Conservation (phyloP, 164 flowering plant genomes). For the Stephania cephalantha region DNA sequence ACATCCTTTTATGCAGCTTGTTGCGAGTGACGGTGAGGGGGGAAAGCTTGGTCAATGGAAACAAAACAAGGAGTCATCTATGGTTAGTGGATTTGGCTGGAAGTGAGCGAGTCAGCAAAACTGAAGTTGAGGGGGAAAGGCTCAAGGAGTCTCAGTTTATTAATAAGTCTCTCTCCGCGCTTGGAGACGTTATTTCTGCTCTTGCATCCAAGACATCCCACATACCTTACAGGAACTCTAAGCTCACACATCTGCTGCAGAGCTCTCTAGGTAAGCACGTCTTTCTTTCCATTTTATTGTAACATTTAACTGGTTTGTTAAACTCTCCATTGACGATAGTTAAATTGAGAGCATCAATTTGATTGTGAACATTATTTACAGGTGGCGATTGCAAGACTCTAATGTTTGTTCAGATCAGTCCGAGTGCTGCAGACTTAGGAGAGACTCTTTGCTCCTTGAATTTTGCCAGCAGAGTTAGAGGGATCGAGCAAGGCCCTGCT, state of each 20-base stretch:
- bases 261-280: conserved; percentile 70
- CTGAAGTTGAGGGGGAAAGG: conserved; percentile 83
- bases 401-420: conserved; percentile 92
- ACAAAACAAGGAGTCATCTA: conserved; percentile 63
- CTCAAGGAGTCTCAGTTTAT: conserved; percentile 82
- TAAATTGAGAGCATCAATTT: neutral
- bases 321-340: neutral
- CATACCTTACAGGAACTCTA: conserved; percentile 89
- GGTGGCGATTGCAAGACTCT: conserved; percentile 95
- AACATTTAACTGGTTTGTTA: neutral
- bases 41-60: conserved; percentile 58
- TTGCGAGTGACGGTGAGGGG: conserved; percentile 67
- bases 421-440: conserved; percentile 58
- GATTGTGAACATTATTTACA: conserved; percentile 17
- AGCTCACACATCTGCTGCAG: conserved; percentile 91
- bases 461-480: conserved; percentile 81
- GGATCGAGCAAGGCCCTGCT: conserved; percentile 79
- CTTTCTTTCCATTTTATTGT: neutral
- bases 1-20: conserved; percentile 37
- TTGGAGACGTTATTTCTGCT: conserved; percentile 83
- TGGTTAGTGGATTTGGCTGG: conserved; percentile 93
- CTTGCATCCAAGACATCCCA: conserved; percentile 72
- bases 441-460: conserved; percentile 87
- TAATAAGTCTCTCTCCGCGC: conserved; percentile 76
- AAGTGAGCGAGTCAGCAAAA: conserved; percentile 77